Evolutionary conservation across 225 moss, liverwort and hornwort genomes (phyloP).

Genomic region (Climacium dendroides): DNA sequence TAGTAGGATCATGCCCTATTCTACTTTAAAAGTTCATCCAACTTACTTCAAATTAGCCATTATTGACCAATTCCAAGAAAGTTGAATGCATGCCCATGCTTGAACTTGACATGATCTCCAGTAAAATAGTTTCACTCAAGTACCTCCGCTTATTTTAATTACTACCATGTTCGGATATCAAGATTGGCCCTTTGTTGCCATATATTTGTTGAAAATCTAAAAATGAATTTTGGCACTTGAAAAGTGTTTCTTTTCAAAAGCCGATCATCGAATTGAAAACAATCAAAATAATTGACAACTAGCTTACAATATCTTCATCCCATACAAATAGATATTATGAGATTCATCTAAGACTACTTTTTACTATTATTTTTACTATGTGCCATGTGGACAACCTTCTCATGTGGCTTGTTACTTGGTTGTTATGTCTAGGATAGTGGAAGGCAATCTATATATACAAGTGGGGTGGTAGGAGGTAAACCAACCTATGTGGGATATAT

Average conservation of each 20-base stretch:
- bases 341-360: too few relatives aligned
- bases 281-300: background rate
- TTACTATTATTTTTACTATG: too few relatives aligned
- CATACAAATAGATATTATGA: accelerated
- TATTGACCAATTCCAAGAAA: background rate
- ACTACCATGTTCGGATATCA: background rate
- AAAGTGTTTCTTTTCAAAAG: too few relatives aligned
- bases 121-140: too few relatives aligned
- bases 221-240: accelerated
- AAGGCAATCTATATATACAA: background rate
- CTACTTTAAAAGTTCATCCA: background rate
- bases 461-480: background rate
- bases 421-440: too few relatives aligned
- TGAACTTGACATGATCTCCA: background rate
- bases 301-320: background rate
- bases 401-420: too few relatives aligned
- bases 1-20: background rate
- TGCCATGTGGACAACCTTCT: too few relatives aligned
- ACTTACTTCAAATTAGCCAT: background rate
- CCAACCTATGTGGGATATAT: background rate
- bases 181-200: accelerated
- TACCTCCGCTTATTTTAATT: background rate
- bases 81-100: background rate
- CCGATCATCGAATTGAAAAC: accelerated
- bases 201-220: background rate